Evolutionary conservation across 345 rosid genomes (phyloP), one percentile per base, ranked within the genome.

Genomic region (Salix brachista): DNA sequence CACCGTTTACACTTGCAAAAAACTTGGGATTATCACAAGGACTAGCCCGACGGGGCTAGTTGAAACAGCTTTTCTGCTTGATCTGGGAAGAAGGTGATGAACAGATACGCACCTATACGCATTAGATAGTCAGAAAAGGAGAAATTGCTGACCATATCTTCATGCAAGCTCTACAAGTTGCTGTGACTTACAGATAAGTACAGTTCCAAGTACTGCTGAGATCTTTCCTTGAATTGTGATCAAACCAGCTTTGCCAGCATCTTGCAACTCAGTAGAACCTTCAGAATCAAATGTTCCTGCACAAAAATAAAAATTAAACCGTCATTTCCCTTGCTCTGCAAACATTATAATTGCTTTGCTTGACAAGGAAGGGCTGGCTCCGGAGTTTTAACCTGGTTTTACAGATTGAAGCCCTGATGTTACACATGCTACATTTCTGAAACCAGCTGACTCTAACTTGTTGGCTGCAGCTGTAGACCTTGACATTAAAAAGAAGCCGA

Each of bases 231-330:
- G 98, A 75, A 94, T 36, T 17, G 94, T 91, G 54, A 91, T 79
- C 83, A 94, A 86, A 77, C 97, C 98, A 44, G 97, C 97, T 89
- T 94, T 94, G 67, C 98, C 97, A 41, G 97, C 97, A 74, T 91
- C 73, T 85, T 89, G 91, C 78, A 94, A 78, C 86, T 92, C 94
- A 0, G 88, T 84, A 21, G 88, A 65, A 62, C 97, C 97, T 25
- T 90, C 86, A 0, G 96, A 81, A 36, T 95, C 97, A 71, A 91
- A 95, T 46, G 83, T 93, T 65, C 96, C 99, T 95, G 84, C 73
- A 79, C 52, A 60, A 41, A 58, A 70, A 54, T 52, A 67, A 36
- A 17, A 16, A 41, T 41, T 10, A 41, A 13, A 5, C n/a, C 36
- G 17, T 16, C 56, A 11, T 25, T 5, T 8, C 16, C 62, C 8